Evolutionary conservation across 2,329 filamentous ascomycete genomes (phyloP).

Genomic region (Neoarthrinium moseri): DNA sequence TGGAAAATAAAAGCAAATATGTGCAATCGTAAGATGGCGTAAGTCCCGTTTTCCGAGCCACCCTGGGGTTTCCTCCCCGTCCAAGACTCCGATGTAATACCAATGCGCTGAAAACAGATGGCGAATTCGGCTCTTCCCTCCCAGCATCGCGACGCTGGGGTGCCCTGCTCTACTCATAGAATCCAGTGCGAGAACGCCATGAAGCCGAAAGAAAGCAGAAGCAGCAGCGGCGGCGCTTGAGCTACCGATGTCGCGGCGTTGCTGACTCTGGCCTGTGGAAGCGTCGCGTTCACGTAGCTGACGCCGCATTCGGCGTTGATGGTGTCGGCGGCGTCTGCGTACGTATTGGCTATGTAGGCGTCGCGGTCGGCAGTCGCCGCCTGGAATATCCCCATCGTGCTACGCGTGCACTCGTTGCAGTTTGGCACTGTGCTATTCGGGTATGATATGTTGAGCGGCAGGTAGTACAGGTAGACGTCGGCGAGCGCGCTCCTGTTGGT

Average conservation of each 20-base stretch:
- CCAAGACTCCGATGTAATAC: not conserved
- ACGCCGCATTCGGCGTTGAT: slow-evolving; percentile 67
- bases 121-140: too few relatives aligned
- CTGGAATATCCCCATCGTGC: slow-evolving; percentile 81
- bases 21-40: not conserved
- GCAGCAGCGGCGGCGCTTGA: slow-evolving; percentile 16
- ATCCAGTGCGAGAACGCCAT: slow-evolving; percentile 23
- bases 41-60: not conserved
- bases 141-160: too few relatives aligned
- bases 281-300: slow-evolving; percentile 55
- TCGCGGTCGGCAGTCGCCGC: slow-evolving; percentile 63
- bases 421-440: slow-evolving; percentile 66
- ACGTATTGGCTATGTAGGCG: slow-evolving; percentile 67
- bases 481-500: slow-evolving; percentile 70
- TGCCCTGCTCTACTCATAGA: too few relatives aligned
- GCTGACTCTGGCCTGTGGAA: slow-evolving; percentile 37
- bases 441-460: slow-evolving; percentile 74
- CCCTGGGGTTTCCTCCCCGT: not conserved
- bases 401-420: slow-evolving; percentile 73
- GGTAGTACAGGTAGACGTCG: slow-evolving; percentile 80
- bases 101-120: not conserved
- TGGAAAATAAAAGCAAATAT: not conserved
- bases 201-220: slow-evolving; percentile 22
- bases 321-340: slow-evolving; percentile 67
- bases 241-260: slow-evolving; percentile 14